These are phyloP conservation scores for Salix suchowensis DNA, from an alignment of 345 rosid species.

Conservation along the genomic window DNA sequence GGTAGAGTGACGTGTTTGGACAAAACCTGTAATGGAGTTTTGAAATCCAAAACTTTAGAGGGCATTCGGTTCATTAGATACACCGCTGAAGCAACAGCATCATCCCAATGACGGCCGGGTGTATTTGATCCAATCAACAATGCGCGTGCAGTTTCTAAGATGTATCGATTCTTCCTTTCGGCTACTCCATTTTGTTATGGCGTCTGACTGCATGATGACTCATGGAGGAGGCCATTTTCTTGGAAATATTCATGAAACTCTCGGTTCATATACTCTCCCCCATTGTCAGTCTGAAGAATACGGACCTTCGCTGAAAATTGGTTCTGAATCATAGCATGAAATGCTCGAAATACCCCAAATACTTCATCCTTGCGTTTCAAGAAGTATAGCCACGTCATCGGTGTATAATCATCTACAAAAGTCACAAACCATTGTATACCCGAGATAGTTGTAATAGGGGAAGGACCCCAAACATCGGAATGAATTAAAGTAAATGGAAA, in stretches of 20 bases:
- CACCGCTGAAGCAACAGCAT: not conserved
- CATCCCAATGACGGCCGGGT: not conserved
- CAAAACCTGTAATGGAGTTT: not conserved
- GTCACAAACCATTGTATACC: not conserved
- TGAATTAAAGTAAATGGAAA: not conserved
- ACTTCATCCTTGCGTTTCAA: not conserved
- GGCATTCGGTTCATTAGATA: not conserved
- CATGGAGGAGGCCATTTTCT: not conserved
- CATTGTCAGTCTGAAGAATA: not conserved
- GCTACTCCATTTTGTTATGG: not conserved
- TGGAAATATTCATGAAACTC: not conserved
- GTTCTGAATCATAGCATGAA: not conserved
- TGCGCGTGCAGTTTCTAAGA: not conserved
- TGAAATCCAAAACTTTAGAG: not conserved
- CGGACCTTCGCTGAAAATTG: not conserved
- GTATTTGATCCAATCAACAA: not conserved
- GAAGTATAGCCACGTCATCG: not conserved
- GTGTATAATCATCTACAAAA: not conserved
- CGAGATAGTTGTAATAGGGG: not conserved
- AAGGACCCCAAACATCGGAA: not conserved
- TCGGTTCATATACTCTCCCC: not conserved
- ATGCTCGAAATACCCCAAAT: not conserved
- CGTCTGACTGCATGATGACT: not conserved
- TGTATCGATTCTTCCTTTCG: not conserved
- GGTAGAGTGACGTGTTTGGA: too few relatives aligned